These are phyloP conservation scores for Skeletonema costatum DNA, from an alignment of 108 stramenopile species.

Conservation along the genomic window DNA sequence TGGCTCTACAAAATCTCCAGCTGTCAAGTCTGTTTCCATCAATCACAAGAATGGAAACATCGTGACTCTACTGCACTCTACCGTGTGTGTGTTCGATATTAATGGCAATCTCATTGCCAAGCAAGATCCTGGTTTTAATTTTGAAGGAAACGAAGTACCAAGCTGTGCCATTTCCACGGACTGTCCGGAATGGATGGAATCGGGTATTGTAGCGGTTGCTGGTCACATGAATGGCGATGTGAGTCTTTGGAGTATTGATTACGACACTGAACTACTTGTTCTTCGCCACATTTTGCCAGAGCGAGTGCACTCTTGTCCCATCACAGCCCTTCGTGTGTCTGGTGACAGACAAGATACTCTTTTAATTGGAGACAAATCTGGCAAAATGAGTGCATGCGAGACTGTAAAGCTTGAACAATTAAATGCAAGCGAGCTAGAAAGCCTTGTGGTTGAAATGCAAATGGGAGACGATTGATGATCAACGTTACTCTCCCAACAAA, in stretches of 20 bases:
- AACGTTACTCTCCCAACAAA: neutral
- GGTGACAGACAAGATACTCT: conserved; percentile 80
- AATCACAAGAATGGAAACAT: conserved; percentile 91
- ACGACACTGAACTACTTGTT: conserved; percentile 50
- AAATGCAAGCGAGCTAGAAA: conserved; percentile 49
- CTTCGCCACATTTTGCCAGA: conserved; percentile 69
- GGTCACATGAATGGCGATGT: conserved; percentile 96
- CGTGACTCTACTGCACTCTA: conserved; percentile 78
- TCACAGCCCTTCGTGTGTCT: conserved; percentile 72
- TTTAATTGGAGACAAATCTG: conserved; percentile 86
- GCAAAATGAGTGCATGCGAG: conserved; percentile 79
- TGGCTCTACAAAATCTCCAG: conserved; percentile 22
- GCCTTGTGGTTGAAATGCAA: conserved; percentile 5
- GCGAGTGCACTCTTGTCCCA: conserved; percentile 72
- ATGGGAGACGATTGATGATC: neutral
- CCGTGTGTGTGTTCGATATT: conserved; percentile 85
- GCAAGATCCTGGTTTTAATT: conserved; percentile 60
- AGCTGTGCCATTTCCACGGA: conserved; percentile 86
- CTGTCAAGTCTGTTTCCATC: conserved; percentile 81
- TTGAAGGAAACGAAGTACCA: conserved; percentile 53
- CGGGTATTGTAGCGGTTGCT: conserved; percentile 91
- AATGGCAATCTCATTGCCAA: conserved; percentile 90
- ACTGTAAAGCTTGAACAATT: conserved; percentile 82
- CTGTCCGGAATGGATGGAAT: conserved; percentile 93
- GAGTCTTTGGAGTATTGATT: conserved; percentile 86